A percentile compares a stretch with the other conserved stretches of the same genome.
phyloP scores from a whole-genome alignment of 805 yeast genomes.

The Myxozyma nipponensis region DNA sequence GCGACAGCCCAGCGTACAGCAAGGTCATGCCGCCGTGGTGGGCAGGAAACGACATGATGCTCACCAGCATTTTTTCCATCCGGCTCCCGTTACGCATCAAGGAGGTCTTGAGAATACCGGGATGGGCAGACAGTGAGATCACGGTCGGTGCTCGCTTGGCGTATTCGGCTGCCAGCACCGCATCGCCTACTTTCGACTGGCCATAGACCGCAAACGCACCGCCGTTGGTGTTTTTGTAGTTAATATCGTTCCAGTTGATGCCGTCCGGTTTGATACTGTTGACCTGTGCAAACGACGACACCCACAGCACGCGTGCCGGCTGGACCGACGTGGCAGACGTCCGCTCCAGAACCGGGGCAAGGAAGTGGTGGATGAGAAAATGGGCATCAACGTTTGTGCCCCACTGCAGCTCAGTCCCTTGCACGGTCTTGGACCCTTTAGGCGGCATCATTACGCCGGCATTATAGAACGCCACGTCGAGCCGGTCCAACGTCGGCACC shows the following conservation, averaged over 20 bases:
- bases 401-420: constrained; percentile 46
- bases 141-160: constrained; percentile 10
- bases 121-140: constrained; percentile 17
- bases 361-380: constrained; percentile 41
- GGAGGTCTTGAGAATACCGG: constrained; percentile 17
- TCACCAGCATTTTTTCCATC: background rate
- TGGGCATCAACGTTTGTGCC: constrained; percentile 50
- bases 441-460: constrained; percentile 42
- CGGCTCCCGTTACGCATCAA: background rate
- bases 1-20: constrained; percentile 8
- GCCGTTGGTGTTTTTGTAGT: constrained; percentile 20
- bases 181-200: constrained; percentile 44
- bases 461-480: constrained; percentile 43
- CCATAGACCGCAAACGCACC: constrained; percentile 34
- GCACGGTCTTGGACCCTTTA: constrained; percentile 35
- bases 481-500: constrained; percentile 29
- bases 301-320: constrained; percentile 44
- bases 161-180: constrained; percentile 20
- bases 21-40: constrained; percentile 10
- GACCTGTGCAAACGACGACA: constrained; percentile 41
- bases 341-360: constrained; percentile 40
- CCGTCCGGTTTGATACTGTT: constrained; percentile 36
- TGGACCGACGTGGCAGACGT: constrained; percentile 33
- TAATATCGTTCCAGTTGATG: constrained; percentile 38
- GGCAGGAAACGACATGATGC: background rate